Evolutionary conservation across 2,329 filamentous ascomycete genomes (phyloP), one percentile per base, ranked within the genome.

Genomic region (Penicillium sp.): DNA sequence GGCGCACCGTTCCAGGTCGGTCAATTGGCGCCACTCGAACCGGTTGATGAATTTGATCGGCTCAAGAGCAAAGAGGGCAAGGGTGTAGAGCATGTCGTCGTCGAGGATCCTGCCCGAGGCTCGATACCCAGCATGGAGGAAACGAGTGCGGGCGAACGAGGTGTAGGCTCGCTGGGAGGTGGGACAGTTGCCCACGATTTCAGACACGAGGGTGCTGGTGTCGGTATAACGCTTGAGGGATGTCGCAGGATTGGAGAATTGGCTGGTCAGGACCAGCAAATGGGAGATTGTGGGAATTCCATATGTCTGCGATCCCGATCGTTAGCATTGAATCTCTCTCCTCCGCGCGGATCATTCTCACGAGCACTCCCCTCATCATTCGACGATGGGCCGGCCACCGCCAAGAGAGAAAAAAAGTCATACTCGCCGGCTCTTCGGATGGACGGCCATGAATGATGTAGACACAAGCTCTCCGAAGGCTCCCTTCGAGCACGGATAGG

Each of bases 11-110:
- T 90, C 87, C 66, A 90, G 73, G 0, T 84, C 79, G 12, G 77
- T 84, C 24, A 88, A 64, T 4, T 69, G 35, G 2, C 87, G 78
- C 86, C 86, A 91, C 62, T 91, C 88, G 58, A 82, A 86, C 5
- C 70, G 69, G 4, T 74, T 64, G 29, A 86, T 76, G 73, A 85
- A 89, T 11, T 76, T 72, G 28, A 79, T 66, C 0, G 86, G 84
- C 61, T 89, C 82, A 1, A 77, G 71, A 13, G 85, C 76, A 61
- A 88, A 88, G 0, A 88, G 64, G 9, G 75, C 72, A 0, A 86
- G 72, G 0, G 83, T 86, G 63, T 84, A 85, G 0, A 86, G 71
- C 71, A 85, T 75, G 53, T 86, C 83, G 11, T 76, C 72, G 40
- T 85, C 77, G 4, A 71, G 71, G 53, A 86, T 86, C 56, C 78